Evolutionary conservation across 202 grass and related monocot species (phyloP).

Genomic region (Saccharum hybrid): DNA sequence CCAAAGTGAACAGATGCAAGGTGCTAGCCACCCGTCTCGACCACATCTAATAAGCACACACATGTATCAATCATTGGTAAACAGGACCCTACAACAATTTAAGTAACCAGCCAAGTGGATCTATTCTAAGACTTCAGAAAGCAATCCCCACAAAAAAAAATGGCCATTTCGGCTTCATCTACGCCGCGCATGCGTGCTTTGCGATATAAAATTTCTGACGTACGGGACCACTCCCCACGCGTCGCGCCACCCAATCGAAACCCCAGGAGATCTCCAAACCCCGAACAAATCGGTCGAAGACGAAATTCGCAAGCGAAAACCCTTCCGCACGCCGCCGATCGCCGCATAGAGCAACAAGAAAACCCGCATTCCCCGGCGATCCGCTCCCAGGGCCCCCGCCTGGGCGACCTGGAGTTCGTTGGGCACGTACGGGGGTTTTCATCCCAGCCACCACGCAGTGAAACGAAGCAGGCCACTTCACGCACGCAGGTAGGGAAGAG

Average conservation of each 20-base stretch:
- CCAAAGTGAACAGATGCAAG: not conserved
- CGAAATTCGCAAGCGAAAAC: not conserved
- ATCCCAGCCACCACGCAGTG: not conserved
- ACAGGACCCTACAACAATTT: not conserved
- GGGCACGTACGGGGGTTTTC: not conserved
- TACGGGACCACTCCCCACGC: not conserved
- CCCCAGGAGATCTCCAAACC: not conserved
- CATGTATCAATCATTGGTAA: constrained; percentile 13
- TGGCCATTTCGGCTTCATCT: not conserved
- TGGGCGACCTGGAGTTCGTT: not conserved
- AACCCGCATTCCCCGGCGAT: not conserved
- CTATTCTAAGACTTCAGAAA: not conserved
- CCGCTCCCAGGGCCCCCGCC: not conserved
- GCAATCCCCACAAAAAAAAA: not conserved
- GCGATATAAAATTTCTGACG: not conserved
- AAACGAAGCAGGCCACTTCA: not conserved
- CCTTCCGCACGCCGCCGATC: not conserved
- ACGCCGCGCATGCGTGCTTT: not conserved
- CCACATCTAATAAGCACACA: not conserved
- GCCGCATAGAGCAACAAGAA: not conserved
- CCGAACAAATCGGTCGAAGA: not conserved
- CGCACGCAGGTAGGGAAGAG: not conserved
- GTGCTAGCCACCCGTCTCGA: not conserved
- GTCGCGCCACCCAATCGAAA: not conserved
- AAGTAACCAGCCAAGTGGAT: not conserved